Evolutionary conservation across 345 rosid species (phyloP).

Genomic region (Adansonia digitata): DNA sequence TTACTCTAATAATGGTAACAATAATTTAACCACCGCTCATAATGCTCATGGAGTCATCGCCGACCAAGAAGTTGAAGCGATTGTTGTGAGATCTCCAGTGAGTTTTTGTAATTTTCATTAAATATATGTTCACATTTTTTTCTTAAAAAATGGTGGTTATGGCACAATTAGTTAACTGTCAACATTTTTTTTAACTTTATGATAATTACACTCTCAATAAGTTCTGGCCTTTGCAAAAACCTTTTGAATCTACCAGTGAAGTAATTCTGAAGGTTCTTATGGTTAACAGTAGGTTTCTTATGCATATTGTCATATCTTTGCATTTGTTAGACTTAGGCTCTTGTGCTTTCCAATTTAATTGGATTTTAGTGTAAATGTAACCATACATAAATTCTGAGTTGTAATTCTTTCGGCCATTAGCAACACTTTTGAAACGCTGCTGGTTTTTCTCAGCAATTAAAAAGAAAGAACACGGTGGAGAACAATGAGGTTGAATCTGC

Average conservation of each 20-base stretch:
- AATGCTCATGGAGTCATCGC: constrained; percentile 19
- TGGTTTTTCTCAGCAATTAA: constrained; percentile 43
- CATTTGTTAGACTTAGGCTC: not conserved
- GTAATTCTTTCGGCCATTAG: not conserved
- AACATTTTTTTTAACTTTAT: not conserved
- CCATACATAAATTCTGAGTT: not conserved
- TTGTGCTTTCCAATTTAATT: not conserved
- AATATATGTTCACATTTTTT: not conserved
- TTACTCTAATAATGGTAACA: constrained; percentile 23
- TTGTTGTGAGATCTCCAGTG: constrained; percentile 70
- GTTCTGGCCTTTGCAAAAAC: not conserved
- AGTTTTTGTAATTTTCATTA: constrained; percentile 33
- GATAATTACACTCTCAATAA: not conserved
- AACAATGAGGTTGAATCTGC: constrained; percentile 37
- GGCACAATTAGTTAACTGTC: not conserved
- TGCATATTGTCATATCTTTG: not conserved
- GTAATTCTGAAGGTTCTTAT: not conserved
- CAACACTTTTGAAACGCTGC: constrained; percentile 3
- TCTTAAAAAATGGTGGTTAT: not conserved
- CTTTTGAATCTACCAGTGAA: not conserved
- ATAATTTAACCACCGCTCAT: constrained; percentile 1
- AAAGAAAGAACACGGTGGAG: constrained; percentile 47
- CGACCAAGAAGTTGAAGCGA: constrained; percentile 58
- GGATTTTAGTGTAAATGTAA: constrained; percentile 2
- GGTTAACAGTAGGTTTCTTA: not conserved